Percentiles rank a stretch among this genome's conserved stretches.
Conservation (phyloP, 805 yeast genomes). For the Metschnikowia shivogae region DNA sequence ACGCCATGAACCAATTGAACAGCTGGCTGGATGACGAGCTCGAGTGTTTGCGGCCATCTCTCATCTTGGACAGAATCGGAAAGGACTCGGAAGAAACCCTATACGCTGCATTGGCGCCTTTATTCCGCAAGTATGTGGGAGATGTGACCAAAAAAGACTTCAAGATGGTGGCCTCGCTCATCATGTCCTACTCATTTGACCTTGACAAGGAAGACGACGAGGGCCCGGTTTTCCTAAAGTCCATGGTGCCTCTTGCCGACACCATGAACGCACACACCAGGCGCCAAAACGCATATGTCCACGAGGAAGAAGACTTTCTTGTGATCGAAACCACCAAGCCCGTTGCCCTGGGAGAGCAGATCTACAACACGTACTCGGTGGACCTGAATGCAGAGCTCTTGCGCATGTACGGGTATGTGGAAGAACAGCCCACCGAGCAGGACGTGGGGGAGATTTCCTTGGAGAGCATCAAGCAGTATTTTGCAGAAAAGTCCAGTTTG, state of each 20-base stretch:
- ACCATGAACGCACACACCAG: constrained; percentile 82
- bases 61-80: constrained; percentile 68
- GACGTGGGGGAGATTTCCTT: constrained; percentile 79
- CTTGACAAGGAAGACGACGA: constrained; percentile 39
- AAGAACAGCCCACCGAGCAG: constrained; percentile 60
- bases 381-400: constrained; percentile 87
- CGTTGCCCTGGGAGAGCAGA: constrained; percentile 65
- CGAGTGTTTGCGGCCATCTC: constrained; percentile 58
- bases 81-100: constrained; percentile 58
- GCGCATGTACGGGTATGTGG: constrained; percentile 90
- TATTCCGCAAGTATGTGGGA: constrained; percentile 6
- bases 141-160: constrained; percentile 51
- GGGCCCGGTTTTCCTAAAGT: constrained; percentile 46
- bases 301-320: constrained; percentile 45
- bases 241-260: constrained; percentile 94
- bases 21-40: constrained; percentile 73
- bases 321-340: constrained; percentile 67
- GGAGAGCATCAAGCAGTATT: constrained; percentile 35
- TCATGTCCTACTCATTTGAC: constrained; percentile 90
- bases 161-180: constrained; percentile 69
- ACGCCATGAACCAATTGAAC: constrained; percentile 62
- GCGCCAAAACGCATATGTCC: constrained; percentile 68
- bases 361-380: constrained; percentile 86
- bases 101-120: constrained; percentile 33
- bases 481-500: constrained; percentile 21